These are phyloP conservation scores for Metrosideros polymorpha DNA, from an alignment of 441 rosid genomes.

Conservation along the genomic window DNA sequence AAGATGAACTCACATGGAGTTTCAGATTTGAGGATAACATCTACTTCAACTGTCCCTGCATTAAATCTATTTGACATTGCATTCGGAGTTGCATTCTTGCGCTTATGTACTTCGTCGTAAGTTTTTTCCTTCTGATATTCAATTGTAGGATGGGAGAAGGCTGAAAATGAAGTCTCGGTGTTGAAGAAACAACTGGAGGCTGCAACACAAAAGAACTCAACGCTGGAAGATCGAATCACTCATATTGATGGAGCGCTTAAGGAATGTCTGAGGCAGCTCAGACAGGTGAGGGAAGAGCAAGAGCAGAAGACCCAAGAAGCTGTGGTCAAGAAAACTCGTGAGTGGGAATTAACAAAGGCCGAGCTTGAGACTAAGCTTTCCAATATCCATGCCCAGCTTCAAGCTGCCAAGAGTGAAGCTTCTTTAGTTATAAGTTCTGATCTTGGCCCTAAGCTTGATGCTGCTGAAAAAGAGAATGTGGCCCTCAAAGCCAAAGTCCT, in stretches of 20 bases:
- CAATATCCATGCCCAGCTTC: constrained; percentile 35
- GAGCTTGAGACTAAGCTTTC: constrained; percentile 40
- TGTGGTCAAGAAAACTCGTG: constrained; percentile 31
- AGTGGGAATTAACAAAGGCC: constrained; percentile 55
- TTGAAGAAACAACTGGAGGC: constrained; percentile 67
- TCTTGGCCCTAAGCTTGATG: constrained; percentile 37
- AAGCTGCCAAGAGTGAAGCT: constrained; percentile 22
- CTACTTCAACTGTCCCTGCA: background rate
- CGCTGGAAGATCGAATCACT: constrained; percentile 63
- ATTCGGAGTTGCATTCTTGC: background rate
- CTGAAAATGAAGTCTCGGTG: constrained; percentile 56
- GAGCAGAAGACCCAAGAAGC: constrained; percentile 56
- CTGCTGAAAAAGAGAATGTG: constrained; percentile 50
- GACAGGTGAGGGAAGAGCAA: constrained; percentile 86
- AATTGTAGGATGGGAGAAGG: constrained; percentile 82
- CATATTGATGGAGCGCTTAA: constrained; percentile 93
- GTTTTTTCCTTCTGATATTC: background rate
- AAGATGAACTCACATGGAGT: background rate
- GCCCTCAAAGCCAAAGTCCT: constrained; percentile 40
- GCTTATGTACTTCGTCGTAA: background rate
- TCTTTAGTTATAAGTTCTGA: constrained; percentile 22
- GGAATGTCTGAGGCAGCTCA: constrained; percentile 87
- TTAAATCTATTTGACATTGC: background rate
- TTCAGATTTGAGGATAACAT: background rate
- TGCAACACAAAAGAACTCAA: constrained; percentile 32